Evolutionary conservation across 2,329 filamentous ascomycete genomes (phyloP), one percentile per base, ranked within the genome.

Genomic region (Aspergillus brasiliensis): DNA sequence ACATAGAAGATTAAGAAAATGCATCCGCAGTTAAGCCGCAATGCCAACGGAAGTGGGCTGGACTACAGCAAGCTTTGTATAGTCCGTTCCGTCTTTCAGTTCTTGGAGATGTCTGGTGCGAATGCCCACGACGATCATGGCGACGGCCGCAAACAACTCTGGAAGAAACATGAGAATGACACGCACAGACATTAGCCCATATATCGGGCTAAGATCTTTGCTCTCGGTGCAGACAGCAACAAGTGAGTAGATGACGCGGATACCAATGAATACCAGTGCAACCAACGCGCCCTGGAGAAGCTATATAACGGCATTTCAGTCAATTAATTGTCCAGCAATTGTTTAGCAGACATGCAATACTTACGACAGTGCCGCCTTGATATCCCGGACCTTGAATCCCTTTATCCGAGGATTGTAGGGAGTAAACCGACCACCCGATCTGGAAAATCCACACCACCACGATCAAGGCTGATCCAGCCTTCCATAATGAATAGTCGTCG

Each of bases 81-180:
- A 34, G 31, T 34, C 31, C 31, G 31, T 34, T 15, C 13, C 31
- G 5, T 34, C 31, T 34, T 34, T 15, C 31, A 34, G 11, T 13
- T 34, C 31, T 5, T 44, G 53, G n/a, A 54, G 25, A 42, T 46
- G 31, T 6, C 52, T 44, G 7, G 73, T 76, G 53, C 48, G 51
- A n/a, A 72, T 17, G 4, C 71, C 71, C 1, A 58, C 67, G 34
- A 60, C 17, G 1, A 69, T 23, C 21, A 69, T 69, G 3, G 52
- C 25, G 2, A 72, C 7, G 0, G 61, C 52, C 2, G 64, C 61
- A 40, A 72, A 55, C 8, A 67, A 48, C 53, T 73, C 71, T 0
- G 69, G 66, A 13, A 74, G 49, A 23, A 74, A 71, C 8, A 65
- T 61, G n/a, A 74, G 62, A 2, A 71, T 57, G 6, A 71, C 62